Evolutionary conservation across 2,329 filamentous ascomycete genomes (phyloP).

Genomic region (Parascedosporium putredinis): DNA sequence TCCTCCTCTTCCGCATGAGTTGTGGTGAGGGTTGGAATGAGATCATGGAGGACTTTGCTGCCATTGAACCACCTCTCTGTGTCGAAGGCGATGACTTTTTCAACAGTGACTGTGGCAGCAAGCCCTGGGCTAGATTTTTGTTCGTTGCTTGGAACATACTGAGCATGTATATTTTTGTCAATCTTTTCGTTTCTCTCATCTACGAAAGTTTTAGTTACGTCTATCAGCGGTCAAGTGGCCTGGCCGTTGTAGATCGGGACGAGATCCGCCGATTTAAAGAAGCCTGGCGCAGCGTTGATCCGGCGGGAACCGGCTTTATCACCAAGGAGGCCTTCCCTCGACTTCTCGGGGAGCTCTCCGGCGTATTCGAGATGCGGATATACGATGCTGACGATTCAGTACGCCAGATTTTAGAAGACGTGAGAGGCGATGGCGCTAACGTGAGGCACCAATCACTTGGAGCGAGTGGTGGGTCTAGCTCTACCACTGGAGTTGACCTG

Average conservation of each 20-base stretch:
- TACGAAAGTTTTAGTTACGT: slow-evolving; percentile 99
- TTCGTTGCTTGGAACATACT: slow-evolving; percentile 98
- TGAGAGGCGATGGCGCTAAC: slow-evolving; percentile 47
- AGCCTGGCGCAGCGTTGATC: slow-evolving; percentile 93
- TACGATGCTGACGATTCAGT: slow-evolving; percentile 89
- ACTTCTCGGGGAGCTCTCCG: slow-evolving; percentile 82
- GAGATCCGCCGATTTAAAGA: slow-evolving; percentile 97
- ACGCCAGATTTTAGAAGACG: slow-evolving; percentile 74
- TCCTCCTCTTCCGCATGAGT: slow-evolving; percentile 86
- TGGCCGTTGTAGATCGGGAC: slow-evolving; percentile 80
- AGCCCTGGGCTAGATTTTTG: slow-evolving; percentile 73
- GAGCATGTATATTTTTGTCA: slow-evolving; percentile 99
- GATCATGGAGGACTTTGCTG: slow-evolving; percentile 91
- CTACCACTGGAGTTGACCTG: slow-evolving; percentile 57
- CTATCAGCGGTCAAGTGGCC: slow-evolving; percentile 90
- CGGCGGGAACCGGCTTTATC: slow-evolving; percentile 83
- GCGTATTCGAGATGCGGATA: slow-evolving; percentile 94
- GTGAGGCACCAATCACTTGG: slow-evolving; percentile 44
- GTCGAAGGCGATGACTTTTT: slow-evolving; percentile 64
- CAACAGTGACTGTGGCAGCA: slow-evolving; percentile 84
- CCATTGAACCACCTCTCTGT: slow-evolving; percentile 69
- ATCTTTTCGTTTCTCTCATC: slow-evolving; percentile 94
- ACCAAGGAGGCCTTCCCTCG: slow-evolving; percentile 81
- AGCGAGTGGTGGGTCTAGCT: slow-evolving; percentile 31
- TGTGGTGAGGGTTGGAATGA: slow-evolving; percentile 94